Evolutionary conservation across 306 rosid species (phyloP).

Genomic region (Ceratonia siliqua): DNA sequence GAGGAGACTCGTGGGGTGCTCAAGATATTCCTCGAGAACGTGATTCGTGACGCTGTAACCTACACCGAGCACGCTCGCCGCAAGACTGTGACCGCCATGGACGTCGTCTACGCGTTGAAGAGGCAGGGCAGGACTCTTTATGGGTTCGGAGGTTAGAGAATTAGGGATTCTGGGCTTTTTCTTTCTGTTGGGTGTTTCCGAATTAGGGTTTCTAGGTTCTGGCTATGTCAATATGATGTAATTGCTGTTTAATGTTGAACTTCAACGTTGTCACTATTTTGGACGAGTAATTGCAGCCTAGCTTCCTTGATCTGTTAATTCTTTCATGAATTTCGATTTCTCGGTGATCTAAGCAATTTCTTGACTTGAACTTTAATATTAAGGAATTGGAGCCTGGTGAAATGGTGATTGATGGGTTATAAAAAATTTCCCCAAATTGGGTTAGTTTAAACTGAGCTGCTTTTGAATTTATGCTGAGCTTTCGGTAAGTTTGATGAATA

Average conservation of each 20-base stretch:
- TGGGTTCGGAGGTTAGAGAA: conserved; percentile 2
- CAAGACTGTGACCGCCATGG: conserved; percentile 10
- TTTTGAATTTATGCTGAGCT: too few relatives aligned
- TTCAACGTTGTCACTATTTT: not conserved
- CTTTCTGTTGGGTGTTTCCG: not conserved
- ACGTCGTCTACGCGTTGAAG: not conserved
- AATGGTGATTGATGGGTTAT: too few relatives aligned
- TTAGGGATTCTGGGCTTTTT: not conserved
- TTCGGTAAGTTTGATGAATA: too few relatives aligned
- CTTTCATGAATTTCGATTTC: not conserved
- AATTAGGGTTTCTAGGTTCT: not conserved
- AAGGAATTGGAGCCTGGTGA: not conserved
- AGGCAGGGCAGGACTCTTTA: conserved; percentile 17
- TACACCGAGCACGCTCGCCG: conserved; percentile 14
- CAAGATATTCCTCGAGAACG: conserved; percentile 16
- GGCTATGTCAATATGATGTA: not conserved
- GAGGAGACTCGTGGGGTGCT: conserved; percentile 9
- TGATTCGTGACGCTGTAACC: not conserved
- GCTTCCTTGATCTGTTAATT: too few relatives aligned
- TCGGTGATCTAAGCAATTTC: not conserved
- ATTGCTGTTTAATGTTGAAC: not conserved
- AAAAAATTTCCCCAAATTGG: too few relatives aligned
- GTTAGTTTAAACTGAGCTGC: too few relatives aligned
- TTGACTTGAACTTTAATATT: not conserved
- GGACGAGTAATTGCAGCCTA: not conserved